Base-by-base conservation (phyloP, 257 asterid genomes). In the Solanum chaucha region DNA sequence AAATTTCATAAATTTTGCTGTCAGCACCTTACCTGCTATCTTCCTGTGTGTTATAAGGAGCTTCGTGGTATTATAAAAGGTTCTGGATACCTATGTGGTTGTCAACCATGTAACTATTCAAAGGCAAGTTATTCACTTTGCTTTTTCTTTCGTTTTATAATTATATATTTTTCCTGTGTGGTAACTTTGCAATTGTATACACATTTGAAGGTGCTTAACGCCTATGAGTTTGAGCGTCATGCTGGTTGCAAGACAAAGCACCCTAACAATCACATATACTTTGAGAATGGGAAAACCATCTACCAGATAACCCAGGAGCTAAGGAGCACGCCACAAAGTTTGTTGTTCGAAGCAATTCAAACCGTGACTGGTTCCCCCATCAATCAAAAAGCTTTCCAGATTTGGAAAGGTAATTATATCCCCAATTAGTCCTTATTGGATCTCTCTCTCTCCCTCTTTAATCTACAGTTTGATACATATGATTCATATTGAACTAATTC, bases 291-390 rank as follows among this genome's bases (percentile, higher is more conserved):
- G 14, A 97, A 96, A 93, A 94, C 98, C 10, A 94, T 97, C 80
- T 95, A 97, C 90, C 99, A 95, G 92, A 92, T 97, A 30, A 98
- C 95, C 86, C 99, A 97, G 89, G 99, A 97, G 93, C 91, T 97
- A 46, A 93, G 97, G 92, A 94, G 93, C 94, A 95, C 98, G 5
- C 92, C 96, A 0, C 97, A 92, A 85, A 94, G 98, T 87, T 88
- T 83, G 92, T 91, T 97, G 73, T 95, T 97, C 75, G 96, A 95
- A 83, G 95, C 96, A 40, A 92, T 97, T 88, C 95, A 94, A 93
- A 94, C 90, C 1, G 94, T 97, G 82, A 97, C 97, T 17, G 99
- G 99, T 68, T 95, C 99, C 83, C 92, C 95, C n/a, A 93, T 97
- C 87, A 97, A 95, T 87, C 98, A 97, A 70, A 97, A 97, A 85